Evolutionary conservation across 2,329 filamentous ascomycete genomes (phyloP), one percentile per base, ranked within the genome.

Genomic region (Cordyceps tenuipes): DNA sequence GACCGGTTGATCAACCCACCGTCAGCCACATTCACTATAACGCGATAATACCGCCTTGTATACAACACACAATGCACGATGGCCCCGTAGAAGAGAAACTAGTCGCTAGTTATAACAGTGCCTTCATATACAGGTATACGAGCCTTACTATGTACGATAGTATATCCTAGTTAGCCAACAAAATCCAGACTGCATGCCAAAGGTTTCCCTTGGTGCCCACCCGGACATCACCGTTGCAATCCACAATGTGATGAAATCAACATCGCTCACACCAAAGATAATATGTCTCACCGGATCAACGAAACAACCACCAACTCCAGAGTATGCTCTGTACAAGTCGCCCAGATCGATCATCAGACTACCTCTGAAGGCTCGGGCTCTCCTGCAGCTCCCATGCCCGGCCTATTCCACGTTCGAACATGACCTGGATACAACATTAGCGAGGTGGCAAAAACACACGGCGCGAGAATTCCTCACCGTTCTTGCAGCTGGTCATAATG

Each of bases 401-500:
- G 62, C 39, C 62, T 44, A 6, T 62, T 64, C 64, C 64, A 66
- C 5, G 64, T 65, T 23, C 62, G 57, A 46, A 66, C 82, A 71
- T 91, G 88, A 43, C 88, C 88, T 90, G 70, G 29, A 10, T 46
- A 58, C 44, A 31, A 47, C 56, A 62, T 55, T 61, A 60, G 57
- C 57, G 34, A 23, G 5, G 43, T 51, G 23, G 51, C 57, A 4
- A 47, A 21, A 50, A 49, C 21, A 10, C 21, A 39, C n/a, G 2
- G 5, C 9, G 21, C 29, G 21, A 12, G 8, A 50, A 19, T 23
- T 23, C 79, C 87, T 73, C 78, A 95, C 93, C 93, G 75, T 87
- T 89, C 70, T 91, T 89, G 75, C 91, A 97, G 65, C 90, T 91
- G 41, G 91, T 97, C 69, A 97, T 86, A 65, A 99, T 96, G 64